phyloP scores from a whole-genome alignment of 148 eudicot species.

The Camellia japonica region DNA sequence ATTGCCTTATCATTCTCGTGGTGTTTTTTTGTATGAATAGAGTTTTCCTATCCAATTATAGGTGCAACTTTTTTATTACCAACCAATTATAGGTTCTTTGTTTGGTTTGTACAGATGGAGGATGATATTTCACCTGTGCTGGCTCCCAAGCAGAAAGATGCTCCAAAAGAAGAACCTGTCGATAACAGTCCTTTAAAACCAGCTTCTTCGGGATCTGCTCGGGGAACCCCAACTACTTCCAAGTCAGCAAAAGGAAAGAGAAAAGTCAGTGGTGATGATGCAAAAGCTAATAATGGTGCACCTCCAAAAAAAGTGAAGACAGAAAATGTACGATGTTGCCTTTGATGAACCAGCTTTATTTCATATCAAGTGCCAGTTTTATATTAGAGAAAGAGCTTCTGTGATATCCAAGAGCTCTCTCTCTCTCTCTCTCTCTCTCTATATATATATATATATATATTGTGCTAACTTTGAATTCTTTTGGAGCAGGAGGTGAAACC shows the following conservation, averaged over 20 bases:
- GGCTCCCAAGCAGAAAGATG: conserved; percentile 75
- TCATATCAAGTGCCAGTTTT: background rate
- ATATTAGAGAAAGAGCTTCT: background rate
- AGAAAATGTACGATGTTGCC: conserved; percentile 55
- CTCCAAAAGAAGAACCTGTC: conserved; percentile 75
- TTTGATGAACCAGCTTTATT: background rate
- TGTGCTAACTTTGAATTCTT: conserved; percentile 10
- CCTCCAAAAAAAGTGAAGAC: conserved; percentile 79
- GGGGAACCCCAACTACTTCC: conserved; percentile 64
- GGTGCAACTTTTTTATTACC: background rate
- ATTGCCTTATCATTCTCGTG: too few species aligned
- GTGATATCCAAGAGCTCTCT: conserved; percentile 9
- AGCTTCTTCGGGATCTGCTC: conserved; percentile 47
- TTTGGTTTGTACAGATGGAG: conserved; percentile 39
- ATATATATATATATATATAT: too few species aligned
- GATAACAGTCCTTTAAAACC: conserved; percentile 73
- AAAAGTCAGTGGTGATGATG: conserved; percentile 62
- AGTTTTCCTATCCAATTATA: background rate
- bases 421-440: background rate
- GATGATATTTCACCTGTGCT: conserved; percentile 85
- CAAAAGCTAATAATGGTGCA: conserved; percentile 50
- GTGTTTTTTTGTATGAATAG: too few species aligned
- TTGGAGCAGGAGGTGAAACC: conserved; percentile 60
- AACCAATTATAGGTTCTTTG: background rate
- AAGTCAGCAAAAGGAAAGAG: conserved; percentile 93